Percentiles rank a stretch among this genome's conserved stretches.
Evolutionary conservation across 345 rosid genomes (phyloP).

Genomic region (Eucalyptus paniculata): DNA sequence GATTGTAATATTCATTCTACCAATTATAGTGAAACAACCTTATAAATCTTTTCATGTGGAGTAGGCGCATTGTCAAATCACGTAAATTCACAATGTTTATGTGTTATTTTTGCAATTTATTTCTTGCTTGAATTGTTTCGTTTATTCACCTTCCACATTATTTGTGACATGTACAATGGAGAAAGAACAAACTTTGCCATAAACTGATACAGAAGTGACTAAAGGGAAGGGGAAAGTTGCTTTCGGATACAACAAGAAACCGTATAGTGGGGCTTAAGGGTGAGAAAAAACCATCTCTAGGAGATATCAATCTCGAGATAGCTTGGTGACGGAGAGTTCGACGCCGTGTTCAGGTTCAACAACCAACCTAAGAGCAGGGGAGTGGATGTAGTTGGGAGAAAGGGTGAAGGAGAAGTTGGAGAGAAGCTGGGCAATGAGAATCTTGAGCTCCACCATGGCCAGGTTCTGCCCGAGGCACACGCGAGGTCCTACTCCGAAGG

Average conservation of each 20-base stretch:
- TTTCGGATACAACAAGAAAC: neutral
- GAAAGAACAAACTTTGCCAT: neutral
- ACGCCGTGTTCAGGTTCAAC: slow-evolving; percentile 27
- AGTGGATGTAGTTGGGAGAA: slow-evolving; percentile 17
- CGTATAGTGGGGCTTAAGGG: neutral
- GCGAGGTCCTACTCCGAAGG: slow-evolving; percentile 24
- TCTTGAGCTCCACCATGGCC: slow-evolving; percentile 35
- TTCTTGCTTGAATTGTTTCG: neutral
- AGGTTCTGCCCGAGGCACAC: slow-evolving; percentile 33
- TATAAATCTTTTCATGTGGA: neutral
- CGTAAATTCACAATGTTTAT: neutral
- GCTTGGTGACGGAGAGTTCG: slow-evolving; percentile 10
- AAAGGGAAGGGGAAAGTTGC: neutral
- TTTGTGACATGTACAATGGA: neutral
- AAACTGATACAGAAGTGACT: neutral
- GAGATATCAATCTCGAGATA: neutral
- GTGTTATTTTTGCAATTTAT: neutral
- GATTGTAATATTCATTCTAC: neutral
- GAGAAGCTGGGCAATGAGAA: slow-evolving; percentile 6
- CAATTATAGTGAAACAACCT: neutral
- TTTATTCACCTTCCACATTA: neutral
- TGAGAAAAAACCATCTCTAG: neutral
- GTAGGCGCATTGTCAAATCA: neutral
- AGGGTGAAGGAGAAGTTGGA: slow-evolving; percentile 22
- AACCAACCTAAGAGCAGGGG: slow-evolving; percentile 17